phyloP scores from a whole-genome alignment of 441 rosid species.

The Geranium incanum region DNA sequence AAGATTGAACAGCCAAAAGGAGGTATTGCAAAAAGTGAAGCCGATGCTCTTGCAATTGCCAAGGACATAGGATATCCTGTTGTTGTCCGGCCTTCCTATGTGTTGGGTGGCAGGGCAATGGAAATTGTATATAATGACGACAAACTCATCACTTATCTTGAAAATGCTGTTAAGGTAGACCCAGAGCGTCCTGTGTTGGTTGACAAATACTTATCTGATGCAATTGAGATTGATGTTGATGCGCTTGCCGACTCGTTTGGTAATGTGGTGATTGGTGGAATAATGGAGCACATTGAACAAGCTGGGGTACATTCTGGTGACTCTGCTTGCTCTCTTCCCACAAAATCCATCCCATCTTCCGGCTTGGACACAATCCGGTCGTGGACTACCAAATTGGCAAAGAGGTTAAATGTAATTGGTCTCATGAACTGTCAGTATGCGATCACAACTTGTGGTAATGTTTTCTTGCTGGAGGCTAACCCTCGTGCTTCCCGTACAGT shows the following conservation, averaged over 20 bases:
- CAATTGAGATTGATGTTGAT: constrained; percentile 83
- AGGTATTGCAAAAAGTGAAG: constrained; percentile 90
- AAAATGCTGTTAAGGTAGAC: constrained; percentile 91
- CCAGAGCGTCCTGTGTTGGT: constrained; percentile 85
- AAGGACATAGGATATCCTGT: constrained; percentile 77
- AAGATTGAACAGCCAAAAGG: constrained; percentile 88
- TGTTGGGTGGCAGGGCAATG: constrained; percentile 93
- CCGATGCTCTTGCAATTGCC: constrained; percentile 79
- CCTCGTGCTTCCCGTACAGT: constrained; percentile 97
- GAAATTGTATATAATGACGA: constrained; percentile 81
- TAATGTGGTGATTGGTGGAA: constrained; percentile 65
- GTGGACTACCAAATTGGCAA: constrained; percentile 77
- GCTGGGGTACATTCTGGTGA: constrained; percentile 20
- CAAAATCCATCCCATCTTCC: constrained; percentile 64
- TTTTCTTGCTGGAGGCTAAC: constrained; percentile 90
- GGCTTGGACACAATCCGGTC: constrained; percentile 60
- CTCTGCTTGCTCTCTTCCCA: constrained; percentile 86
- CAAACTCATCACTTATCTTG: constrained; percentile 65
- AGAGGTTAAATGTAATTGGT: constrained; percentile 75
- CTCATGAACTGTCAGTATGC: constrained; percentile 98
- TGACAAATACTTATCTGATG: constrained; percentile 77
- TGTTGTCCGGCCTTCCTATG: constrained; percentile 95
- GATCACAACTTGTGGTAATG: constrained; percentile 67
- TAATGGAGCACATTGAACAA: constrained; percentile 24
- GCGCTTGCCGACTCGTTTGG: constrained; percentile 78